Base-by-base conservation (phyloP, 495 filamentous ascomycete species). In the Penicillium coprophilum region DNA sequence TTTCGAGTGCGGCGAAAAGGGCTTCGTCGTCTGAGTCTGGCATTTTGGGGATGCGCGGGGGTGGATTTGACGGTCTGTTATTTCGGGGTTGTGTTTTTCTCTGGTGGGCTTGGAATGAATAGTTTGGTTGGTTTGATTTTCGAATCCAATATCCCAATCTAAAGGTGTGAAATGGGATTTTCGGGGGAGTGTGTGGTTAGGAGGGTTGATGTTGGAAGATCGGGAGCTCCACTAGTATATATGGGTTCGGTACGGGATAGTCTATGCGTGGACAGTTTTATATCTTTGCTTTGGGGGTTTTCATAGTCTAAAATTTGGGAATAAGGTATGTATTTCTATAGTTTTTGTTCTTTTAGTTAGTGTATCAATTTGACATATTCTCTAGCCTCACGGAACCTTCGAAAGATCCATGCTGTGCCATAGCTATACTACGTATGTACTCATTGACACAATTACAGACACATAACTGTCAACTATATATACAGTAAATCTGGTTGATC, bases 1-100 rank as follows among this genome's bases (percentile, higher is more conserved):
- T 74, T 73, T 91, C 88, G 31, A 92, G 83, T 47, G 81, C 76
- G 34, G 81, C 81, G 63, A 92, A 82, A 36, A 92, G 80, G 30
- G 84, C 86, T 65, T 90, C 88, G 75, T 89, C 85, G 67, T 90
- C 85, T 54, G 82, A 80, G 6, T 71, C 72, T 59, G 52, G 31
- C 52, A 54, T 54, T 36, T 80, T 68, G 60, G 38, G 57, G 50
- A 60, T 44, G 61, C 60, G 45, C 48, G 30, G 43, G 53, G 28
- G 43, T 21, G 41, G 21, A 11, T 45, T 44, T n/a, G 15, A 21
- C 24, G 20, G 23, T 12, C 36, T 50, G 30, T 17, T 2, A n/a
- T 32, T 30, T 51, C 7, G 2, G 34, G 24, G 12, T 27, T 51
- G 20, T 41, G 13, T n/a, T 2, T 27, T 3, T 23, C 5, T 11